A percentile compares a stretch with the other conserved stretches of the same genome.
Conservation (phyloP, 805 yeast species). For the Saccharomycopsis oosterbeekiorum region DNA sequence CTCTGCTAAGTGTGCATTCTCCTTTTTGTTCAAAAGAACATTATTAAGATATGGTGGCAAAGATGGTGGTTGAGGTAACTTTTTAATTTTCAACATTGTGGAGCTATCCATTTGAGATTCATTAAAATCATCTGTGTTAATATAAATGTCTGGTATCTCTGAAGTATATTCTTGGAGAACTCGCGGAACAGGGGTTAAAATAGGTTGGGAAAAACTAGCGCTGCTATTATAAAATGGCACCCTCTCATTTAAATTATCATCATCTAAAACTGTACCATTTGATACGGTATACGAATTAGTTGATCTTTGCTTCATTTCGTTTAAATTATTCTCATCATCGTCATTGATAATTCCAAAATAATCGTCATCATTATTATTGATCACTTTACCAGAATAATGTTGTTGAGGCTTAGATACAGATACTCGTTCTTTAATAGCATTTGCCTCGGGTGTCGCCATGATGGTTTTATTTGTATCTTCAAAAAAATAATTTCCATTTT, state of each 20-base stretch:
- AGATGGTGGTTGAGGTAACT: slow-evolving; percentile 25
- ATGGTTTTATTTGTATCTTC: slow-evolving; percentile 13
- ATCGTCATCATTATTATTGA: slow-evolving; percentile 64
- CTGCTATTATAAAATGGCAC: neutral
- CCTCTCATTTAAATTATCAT: neutral
- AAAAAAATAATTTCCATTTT: slow-evolving; percentile 17
- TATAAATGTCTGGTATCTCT: slow-evolving; percentile 28
- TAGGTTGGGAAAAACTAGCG: neutral
- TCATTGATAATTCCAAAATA: slow-evolving; percentile 17
- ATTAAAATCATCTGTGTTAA: slow-evolving; percentile 28
- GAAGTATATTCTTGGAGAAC: slow-evolving; percentile 22
- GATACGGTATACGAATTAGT: slow-evolving; percentile 10
- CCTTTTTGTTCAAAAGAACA: slow-evolving; percentile 26
- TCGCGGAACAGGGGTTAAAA: slow-evolving; percentile 18
- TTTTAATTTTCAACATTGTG: slow-evolving; percentile 24
- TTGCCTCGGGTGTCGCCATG: neutral
- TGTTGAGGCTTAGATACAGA: slow-evolving; percentile 21
- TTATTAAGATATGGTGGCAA: slow-evolving; percentile 32
- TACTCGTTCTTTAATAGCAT: neutral
- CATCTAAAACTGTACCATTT: neutral
- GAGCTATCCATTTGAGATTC: slow-evolving; percentile 27
- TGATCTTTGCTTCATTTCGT: slow-evolving; percentile 7
- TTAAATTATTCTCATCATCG: slow-evolving; percentile 5
- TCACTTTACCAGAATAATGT: slow-evolving; percentile 54
- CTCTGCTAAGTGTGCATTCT: slow-evolving; percentile 23